Evolutionary conservation across 2,329 filamentous ascomycete species (phyloP), one percentile per base, ranked within the genome.

Genomic region (Parastagonospora nodorum): DNA sequence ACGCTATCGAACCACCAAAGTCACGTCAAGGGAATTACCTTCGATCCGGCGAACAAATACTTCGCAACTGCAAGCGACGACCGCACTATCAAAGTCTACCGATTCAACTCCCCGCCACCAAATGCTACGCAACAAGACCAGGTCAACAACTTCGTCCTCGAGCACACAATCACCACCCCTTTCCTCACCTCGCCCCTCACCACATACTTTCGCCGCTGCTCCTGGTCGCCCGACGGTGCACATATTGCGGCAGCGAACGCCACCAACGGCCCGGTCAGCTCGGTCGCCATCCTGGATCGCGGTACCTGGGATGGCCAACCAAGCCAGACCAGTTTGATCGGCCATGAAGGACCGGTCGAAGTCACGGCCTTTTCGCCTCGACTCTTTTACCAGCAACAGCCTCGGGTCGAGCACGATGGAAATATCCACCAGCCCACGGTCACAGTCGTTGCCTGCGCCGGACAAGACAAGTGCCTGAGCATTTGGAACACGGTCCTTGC

Each of bases 41-140:
- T 99, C 69, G 94, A 99, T 70, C 94, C 94, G 0, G 94, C 94
- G 36, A 97, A 97, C 78, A 99, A 97, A 72, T 99, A 96, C 79
- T 99, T 99, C 75, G 94, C 95, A 12, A 99, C 95, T 0, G 92
- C 95, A 2, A 96, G 92, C 76, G 94, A 99, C 73, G 94, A 99
- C 74, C 87, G 94, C 52, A 93, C 92, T 2, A 96, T 99, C 75
- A 96, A 96, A 73, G 90, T 99, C 64, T 97, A 96, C 75, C 87
- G 92, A 51, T 99, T 97, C 73, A 96, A 90, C 2, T 89, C 93
- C 1, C 72, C 94, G 0, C 84, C 88, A 1, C 90, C 94, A 8
- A 97, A 96, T 71, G 90, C 94, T 31, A 96, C 90, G 1, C 87
- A 93, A 46, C 91, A 97, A 70, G 94, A 99, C 71, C 94, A 96